Percentiles rank a stretch among this genome's conserved stretches.
Evolutionary conservation across 306 rosid species (phyloP).

Genomic region (Lathyrus sativus): DNA sequence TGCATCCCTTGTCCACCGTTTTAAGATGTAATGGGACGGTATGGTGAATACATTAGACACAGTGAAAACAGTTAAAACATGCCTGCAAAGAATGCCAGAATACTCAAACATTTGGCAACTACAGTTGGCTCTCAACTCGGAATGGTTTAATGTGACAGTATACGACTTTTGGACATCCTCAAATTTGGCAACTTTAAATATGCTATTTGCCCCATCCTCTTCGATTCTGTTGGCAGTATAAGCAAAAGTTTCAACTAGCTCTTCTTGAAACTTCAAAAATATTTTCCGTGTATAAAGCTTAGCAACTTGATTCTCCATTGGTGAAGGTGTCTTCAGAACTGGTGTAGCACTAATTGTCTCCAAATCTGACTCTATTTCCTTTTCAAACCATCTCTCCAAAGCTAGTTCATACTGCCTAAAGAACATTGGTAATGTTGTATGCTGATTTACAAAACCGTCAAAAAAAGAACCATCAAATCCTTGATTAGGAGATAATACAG

Average conservation of each 20-base stretch:
- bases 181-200: slow-evolving; percentile 93
- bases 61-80: slow-evolving; percentile 88
- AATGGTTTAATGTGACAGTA: slow-evolving; percentile 68
- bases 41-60: slow-evolving; percentile 87
- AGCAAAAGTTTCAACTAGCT: slow-evolving; percentile 94
- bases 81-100: slow-evolving; percentile 95
- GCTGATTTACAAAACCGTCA: slow-evolving; percentile 85
- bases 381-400: slow-evolving; percentile 76
- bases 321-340: slow-evolving; percentile 88
- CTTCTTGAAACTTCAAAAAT: slow-evolving; percentile 89
- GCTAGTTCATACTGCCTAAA: slow-evolving; percentile 95
- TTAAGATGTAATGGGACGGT: slow-evolving; percentile 86
- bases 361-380: slow-evolving; percentile 81
- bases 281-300: slow-evolving; percentile 77
- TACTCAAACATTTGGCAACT: slow-evolving; percentile 97
- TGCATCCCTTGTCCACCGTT: slow-evolving; percentile 94
- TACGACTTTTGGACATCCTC: slow-evolving; percentile 87
- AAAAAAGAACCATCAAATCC: slow-evolving; percentile 74
- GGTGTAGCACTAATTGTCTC: slow-evolving; percentile 82
- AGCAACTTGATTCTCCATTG: slow-evolving; percentile 98
- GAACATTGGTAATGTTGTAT: slow-evolving; percentile 88
- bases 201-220: slow-evolving; percentile 76
- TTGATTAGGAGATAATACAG: slow-evolving; percentile 65
- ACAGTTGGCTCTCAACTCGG: slow-evolving; percentile 84
- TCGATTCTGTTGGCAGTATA: slow-evolving; percentile 94